Base-by-base conservation (phyloP, 257 asterid species). In the Thymus mandschuricus region DNA sequence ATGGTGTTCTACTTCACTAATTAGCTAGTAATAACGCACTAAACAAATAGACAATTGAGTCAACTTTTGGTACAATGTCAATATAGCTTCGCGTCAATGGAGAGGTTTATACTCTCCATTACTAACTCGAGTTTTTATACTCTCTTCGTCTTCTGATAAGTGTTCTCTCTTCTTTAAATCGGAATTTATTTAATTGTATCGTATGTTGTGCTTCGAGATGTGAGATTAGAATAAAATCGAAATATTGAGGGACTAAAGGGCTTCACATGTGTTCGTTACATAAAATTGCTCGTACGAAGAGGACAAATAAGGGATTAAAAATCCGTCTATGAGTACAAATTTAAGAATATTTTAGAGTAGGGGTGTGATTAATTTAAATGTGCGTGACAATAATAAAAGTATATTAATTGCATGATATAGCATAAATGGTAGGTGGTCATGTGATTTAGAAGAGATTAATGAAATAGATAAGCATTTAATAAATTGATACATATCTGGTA, bases 321-420 rank as follows among this genome's bases (percentile, higher is more conserved):
- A 29, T 12, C 5, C 21, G 12, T 48, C 12, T 3, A 27, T 30
- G 5, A 35, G 3, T 13, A 55, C 35, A 30, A 27, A 41, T n/a
- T 30, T 58, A 30, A 33, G 67, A 70, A 48, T 33, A 70, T 46
- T 61, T 59, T 46, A 69, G 66, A 44, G 0, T 13, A 44, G 48
- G 33, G 29, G 15, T 45, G 5, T 2, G 57, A 40, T 10, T 28
- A 21, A 21, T 21, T 21, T 21, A 21, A 21, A 21, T 56, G 8
- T 21, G 27, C 38, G 11, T 8, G 10, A 40, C 38, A 43, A 0
- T 40, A 27, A 43, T 44, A 21, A 63, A 61, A 41, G 10, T n/a
- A 50, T 50, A 27, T 34, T 59, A 59, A 38, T 60, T 15, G n/a
- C 50, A 38, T 8, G 8, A n/a, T n/a, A 21, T 21, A 21, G 21